Conservation (phyloP, 1,139 yeast genomes). For the Magnusiomyces sp. region DNA sequence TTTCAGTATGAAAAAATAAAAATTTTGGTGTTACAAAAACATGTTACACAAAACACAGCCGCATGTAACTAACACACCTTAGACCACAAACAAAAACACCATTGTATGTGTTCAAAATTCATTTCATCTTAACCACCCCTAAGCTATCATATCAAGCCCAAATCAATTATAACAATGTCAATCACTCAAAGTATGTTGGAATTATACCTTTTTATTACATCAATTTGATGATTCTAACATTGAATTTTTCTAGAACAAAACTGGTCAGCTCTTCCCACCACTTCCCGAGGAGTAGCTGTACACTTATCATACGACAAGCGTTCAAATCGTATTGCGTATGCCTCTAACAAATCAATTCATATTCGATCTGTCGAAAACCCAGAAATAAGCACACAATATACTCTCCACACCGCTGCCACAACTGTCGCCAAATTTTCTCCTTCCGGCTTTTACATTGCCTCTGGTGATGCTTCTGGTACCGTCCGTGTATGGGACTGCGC, state of each 20-base stretch:
- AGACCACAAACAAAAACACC: too few species aligned
- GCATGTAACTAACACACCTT: too few species aligned
- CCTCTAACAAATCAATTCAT: constrained; percentile 71
- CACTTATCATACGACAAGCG: constrained; percentile 66
- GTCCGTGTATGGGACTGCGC: constrained; percentile 82
- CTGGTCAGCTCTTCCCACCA: constrained; percentile 72
- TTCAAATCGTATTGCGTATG: constrained; percentile 66
- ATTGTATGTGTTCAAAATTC: too few species aligned
- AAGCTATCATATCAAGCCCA: too few species aligned
- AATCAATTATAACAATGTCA: too few species aligned
- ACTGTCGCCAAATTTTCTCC: constrained; percentile 85
- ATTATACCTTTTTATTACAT: too few species aligned
- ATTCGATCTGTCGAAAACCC: constrained; percentile 56
- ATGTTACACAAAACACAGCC: too few species aligned
- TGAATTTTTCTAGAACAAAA: constrained; percentile 9
- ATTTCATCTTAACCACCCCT: too few species aligned
- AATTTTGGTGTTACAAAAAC: too few species aligned
- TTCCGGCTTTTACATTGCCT: constrained; percentile 80
- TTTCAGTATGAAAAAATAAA: too few species aligned
- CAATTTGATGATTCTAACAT: too few species aligned
- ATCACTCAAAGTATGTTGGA: not conserved
- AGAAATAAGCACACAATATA: constrained; percentile 49
- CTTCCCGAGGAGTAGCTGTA: constrained; percentile 60
- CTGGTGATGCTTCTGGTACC: constrained; percentile 84
- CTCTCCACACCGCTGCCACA: constrained; percentile 59